Conservation (phyloP, 257 asterid species). For the Nemophila menziesii region DNA sequence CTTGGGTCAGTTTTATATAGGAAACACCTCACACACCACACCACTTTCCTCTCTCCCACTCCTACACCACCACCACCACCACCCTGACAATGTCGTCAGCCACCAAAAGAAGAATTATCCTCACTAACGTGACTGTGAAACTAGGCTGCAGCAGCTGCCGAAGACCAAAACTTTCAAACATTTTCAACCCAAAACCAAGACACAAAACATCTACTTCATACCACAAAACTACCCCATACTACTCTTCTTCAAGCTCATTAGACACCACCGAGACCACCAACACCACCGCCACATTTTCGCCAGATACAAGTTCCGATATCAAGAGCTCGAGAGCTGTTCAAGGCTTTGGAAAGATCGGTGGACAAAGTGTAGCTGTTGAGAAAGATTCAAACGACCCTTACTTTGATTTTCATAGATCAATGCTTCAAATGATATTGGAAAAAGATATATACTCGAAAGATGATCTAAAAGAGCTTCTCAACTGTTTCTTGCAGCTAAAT, state of each 20-base stretch:
- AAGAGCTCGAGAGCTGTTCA: slow-evolving; percentile 48
- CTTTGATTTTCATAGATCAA: slow-evolving; percentile 71
- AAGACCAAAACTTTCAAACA: slow-evolving; percentile 35
- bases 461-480: slow-evolving; percentile 58
- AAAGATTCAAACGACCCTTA: slow-evolving; percentile 87
- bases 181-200: slow-evolving; percentile 46
- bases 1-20: not conserved
- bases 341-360: slow-evolving; percentile 56
- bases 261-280: slow-evolving; percentile 40
- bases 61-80: slow-evolving; percentile 2
- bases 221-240: slow-evolving; percentile 10
- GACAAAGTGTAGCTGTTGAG: slow-evolving; percentile 72
- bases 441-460: slow-evolving; percentile 58
- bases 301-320: slow-evolving; percentile 24
- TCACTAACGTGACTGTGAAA: slow-evolving; percentile 33
- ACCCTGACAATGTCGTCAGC: slow-evolving; percentile 28
- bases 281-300: slow-evolving; percentile 15
- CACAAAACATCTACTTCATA: slow-evolving; percentile 4
- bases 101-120: slow-evolving; percentile 29
- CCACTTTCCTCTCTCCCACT: not conserved
- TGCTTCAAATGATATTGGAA: slow-evolving; percentile 90
- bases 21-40: not conserved
- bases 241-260: slow-evolving; percentile 42
- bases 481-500: slow-evolving; percentile 77
- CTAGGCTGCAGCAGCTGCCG: slow-evolving; percentile 66